These are phyloP conservation scores for Mycena pura DNA, from an alignment of 768 basidiomycete species.

Conservation along the genomic window DNA sequence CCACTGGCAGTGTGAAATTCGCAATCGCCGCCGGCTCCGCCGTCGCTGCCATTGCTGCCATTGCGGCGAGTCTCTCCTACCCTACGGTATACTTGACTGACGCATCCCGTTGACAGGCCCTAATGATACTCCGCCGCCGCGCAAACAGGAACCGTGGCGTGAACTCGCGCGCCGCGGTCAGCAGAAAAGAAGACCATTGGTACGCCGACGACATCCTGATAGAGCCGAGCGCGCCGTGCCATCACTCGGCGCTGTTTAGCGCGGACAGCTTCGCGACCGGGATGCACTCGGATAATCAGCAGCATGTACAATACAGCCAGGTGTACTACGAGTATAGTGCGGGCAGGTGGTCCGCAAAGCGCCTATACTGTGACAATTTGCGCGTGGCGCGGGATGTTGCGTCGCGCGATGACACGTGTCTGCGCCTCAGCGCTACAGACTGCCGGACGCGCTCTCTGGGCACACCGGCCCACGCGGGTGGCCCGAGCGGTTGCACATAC, in stretches of 20 bases:
- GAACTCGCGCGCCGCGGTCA: neutral
- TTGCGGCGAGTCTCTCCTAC: constrained; percentile 7
- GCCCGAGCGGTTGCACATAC: too few species aligned
- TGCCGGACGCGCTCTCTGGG: too few species aligned
- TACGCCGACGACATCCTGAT: constrained; percentile 8
- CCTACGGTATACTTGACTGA: neutral
- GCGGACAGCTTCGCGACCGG: constrained; percentile 10
- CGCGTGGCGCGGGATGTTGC: too few species aligned
- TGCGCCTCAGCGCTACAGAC: too few species aligned
- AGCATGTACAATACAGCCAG: constrained; percentile 18
- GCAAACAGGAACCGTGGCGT: constrained; percentile 1
- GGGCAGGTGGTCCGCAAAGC: too few species aligned
- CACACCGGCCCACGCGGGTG: too few species aligned
- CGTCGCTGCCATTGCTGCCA: neutral
- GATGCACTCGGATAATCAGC: constrained; percentile 14
- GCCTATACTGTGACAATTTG: too few species aligned
- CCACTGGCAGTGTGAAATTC: constrained; percentile 15
- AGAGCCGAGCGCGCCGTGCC: constrained; percentile 15
- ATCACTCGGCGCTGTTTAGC: constrained; percentile 9
- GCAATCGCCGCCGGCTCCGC: constrained; percentile 17
- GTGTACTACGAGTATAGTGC: neutral
- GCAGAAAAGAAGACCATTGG: constrained; percentile 23
- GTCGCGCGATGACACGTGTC: too few species aligned
- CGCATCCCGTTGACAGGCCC: neutral
- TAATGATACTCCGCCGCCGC: constrained; percentile 15